These are phyloP conservation scores for Glomus cerebriforme DNA, from an alignment of 192 early-diverging fungal species.

Conservation along the genomic window DNA sequence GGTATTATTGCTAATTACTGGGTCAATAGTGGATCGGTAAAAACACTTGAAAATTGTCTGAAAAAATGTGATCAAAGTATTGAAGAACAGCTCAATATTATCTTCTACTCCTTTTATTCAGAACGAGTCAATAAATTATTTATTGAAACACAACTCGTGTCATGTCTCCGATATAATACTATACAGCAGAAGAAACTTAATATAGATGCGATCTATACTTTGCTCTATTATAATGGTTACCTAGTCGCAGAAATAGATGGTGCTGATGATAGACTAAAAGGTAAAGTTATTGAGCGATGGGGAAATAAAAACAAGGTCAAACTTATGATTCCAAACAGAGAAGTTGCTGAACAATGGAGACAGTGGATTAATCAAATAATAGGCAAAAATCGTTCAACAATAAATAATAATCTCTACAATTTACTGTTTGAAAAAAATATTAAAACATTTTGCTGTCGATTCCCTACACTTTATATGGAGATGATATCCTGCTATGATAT, in stretches of 20 bases:
- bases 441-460: not conserved
- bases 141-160: not conserved
- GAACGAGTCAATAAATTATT: not conserved
- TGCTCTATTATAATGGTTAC: conserved; percentile 9
- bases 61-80: not conserved
- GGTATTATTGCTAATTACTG: not conserved
- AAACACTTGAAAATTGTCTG: not conserved
- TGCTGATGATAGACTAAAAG: not conserved
- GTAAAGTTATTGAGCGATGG: not conserved
- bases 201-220: conserved; percentile 7
- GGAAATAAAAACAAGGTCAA: not conserved
- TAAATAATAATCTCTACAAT: not conserved
- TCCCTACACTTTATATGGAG: not conserved
- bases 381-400: not conserved
- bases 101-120: conserved; percentile 14
- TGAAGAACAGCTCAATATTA: not conserved
- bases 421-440: too few species aligned
- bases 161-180: not conserved
- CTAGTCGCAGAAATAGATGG: not conserved
- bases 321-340: conserved; percentile 19
- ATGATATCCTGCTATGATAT: not conserved
- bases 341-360: conserved; percentile 22
- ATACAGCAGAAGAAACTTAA: not conserved
- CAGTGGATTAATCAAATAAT: not conserved
- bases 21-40: not conserved